Percentiles rank a stretch among this genome's conserved stretches.
Conservation (phyloP, 371 early-diverging fungal species). For the Ecytonucleospora hepatopenaei region DNA sequence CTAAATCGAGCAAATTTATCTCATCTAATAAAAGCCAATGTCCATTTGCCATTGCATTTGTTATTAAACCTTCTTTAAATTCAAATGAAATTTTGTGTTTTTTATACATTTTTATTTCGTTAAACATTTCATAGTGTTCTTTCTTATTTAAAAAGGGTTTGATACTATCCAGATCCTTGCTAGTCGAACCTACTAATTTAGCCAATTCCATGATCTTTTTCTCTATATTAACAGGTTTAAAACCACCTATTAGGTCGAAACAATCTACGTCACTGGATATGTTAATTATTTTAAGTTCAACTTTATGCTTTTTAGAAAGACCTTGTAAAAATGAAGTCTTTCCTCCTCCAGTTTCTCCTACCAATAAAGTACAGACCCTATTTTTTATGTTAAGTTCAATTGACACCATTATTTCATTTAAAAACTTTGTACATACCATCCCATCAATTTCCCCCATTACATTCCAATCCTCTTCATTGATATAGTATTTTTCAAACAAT, state of each 20-base stretch:
- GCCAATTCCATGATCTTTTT: slow-evolving; percentile 30
- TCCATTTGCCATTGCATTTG: slow-evolving; percentile 74
- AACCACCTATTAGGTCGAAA: slow-evolving; percentile 75
- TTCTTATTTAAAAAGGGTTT: not conserved
- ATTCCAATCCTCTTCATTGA: not conserved
- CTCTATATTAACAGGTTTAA: slow-evolving; percentile 44
- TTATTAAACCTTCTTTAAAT: slow-evolving; percentile 80
- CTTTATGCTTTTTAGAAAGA: slow-evolving; percentile 62
- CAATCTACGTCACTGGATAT: slow-evolving; percentile 90
- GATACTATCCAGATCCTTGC: not conserved
- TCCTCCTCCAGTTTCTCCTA: slow-evolving; percentile 97
- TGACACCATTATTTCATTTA: slow-evolving; percentile 13
- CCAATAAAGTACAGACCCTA: slow-evolving; percentile 71
- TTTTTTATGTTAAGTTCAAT: slow-evolving; percentile 25
- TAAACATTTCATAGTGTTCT: not conserved
- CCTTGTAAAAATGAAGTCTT: slow-evolving; percentile 94
- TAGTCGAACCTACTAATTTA: not conserved
- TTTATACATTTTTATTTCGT: not conserved
- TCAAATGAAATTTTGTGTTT: slow-evolving; percentile 65
- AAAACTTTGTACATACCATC: slow-evolving; percentile 22
- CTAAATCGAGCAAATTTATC: slow-evolving; percentile 84
- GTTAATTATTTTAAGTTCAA: slow-evolving; percentile 71
- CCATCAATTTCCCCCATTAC: slow-evolving; percentile 5
- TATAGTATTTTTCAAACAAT: slow-evolving; percentile 3
- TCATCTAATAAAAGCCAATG: slow-evolving; percentile 96